Evolutionary conservation across 2,329 filamentous ascomycete species (phyloP).

Genomic region (Aspergillus costaricaensis): DNA sequence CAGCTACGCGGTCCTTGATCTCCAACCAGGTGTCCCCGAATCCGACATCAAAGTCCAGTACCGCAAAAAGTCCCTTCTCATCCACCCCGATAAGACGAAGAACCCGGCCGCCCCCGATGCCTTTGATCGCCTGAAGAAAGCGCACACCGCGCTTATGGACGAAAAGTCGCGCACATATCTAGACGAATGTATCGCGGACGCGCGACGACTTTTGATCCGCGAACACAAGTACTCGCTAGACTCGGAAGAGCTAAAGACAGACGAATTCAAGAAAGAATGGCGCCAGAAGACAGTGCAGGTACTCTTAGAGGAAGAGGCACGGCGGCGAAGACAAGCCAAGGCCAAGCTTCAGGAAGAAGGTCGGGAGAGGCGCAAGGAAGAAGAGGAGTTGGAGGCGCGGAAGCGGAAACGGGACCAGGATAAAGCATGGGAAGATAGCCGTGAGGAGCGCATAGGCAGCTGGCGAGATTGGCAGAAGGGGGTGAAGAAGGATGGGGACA

Average conservation of each 20-base stretch:
- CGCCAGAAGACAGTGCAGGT: slow-evolving; percentile 86
- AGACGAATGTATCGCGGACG: slow-evolving; percentile 94
- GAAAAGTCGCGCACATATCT: slow-evolving; percentile 85
- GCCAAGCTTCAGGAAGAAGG: slow-evolving; percentile 97
- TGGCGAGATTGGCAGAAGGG: slow-evolving; percentile 90
- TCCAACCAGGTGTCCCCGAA: slow-evolving; percentile 92
- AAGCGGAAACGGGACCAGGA: slow-evolving; percentile 91
- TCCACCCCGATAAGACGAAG: slow-evolving; percentile 96
- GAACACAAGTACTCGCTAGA: slow-evolving; percentile 93
- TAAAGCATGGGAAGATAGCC: slow-evolving; percentile 89
- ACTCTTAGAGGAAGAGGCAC: slow-evolving; percentile 87
- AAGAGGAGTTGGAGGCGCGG: slow-evolving; percentile 77
- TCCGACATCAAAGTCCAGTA: slow-evolving; percentile 94
- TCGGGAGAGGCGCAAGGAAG: slow-evolving; percentile 78
- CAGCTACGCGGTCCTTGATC: slow-evolving; percentile 89
- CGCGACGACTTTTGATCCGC: slow-evolving; percentile 89
- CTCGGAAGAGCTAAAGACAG: slow-evolving; percentile 76
- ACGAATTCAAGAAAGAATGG: slow-evolving; percentile 83
- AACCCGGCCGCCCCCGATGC: slow-evolving; percentile 90
- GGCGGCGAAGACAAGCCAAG: slow-evolving; percentile 80
- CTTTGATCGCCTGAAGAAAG: slow-evolving; percentile 95
- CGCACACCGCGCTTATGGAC: slow-evolving; percentile 86
- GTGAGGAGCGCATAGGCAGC: slow-evolving; percentile 87
- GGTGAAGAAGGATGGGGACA: slow-evolving; percentile 55
- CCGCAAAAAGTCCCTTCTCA: slow-evolving; percentile 96